Conservation (phyloP, 768 basidiomycete species). For the Russula ochroleuca region DNA sequence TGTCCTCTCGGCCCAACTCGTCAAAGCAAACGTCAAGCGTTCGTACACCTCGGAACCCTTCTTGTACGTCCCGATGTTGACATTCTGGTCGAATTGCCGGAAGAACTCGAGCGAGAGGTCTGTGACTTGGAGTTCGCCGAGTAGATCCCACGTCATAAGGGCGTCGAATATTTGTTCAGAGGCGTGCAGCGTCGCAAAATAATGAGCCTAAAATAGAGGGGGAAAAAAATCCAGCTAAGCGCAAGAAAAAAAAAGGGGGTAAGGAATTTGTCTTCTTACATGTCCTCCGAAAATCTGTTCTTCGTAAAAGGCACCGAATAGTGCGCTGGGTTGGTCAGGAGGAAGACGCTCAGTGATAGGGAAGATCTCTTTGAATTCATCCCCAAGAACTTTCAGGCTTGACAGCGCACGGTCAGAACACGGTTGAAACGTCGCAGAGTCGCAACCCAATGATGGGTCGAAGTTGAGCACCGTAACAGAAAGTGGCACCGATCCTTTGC, state of each 20-base stretch:
- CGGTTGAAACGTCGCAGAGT: slow-evolving; percentile 16
- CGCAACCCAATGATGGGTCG: slow-evolving; percentile 21
- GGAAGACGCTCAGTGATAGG: slow-evolving; percentile 3
- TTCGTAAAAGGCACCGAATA: slow-evolving; percentile 12
- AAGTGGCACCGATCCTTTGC: slow-evolving; percentile 1
- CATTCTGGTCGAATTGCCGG: slow-evolving; percentile 11
- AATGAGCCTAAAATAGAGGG: slow-evolving; percentile 9
- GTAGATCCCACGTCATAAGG: slow-evolving; percentile 9
- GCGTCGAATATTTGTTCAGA: slow-evolving; percentile 13
- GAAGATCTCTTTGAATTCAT: slow-evolving; percentile 14
- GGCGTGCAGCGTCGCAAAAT: slow-evolving; percentile 12
- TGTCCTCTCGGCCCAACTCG: slow-evolving; percentile 4
- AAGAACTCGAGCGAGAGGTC: slow-evolving; percentile 12
- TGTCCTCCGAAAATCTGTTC: slow-evolving; percentile 14
- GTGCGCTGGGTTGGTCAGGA: not conserved
- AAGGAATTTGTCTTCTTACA: not conserved
- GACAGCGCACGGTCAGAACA: slow-evolving; percentile 23
- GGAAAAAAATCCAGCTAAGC: not conserved
- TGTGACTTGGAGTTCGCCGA: slow-evolving; percentile 13
- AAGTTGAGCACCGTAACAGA: slow-evolving; percentile 17
- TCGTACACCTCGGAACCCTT: slow-evolving; percentile 5
- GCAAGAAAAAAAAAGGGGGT: not conserved
- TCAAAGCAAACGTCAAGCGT: slow-evolving; percentile 1
- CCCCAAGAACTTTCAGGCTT: slow-evolving; percentile 11
- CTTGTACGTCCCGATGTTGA: slow-evolving; percentile 2